phyloP scores from a whole-genome alignment of 768 basidiomycete genomes.

The Kwoniella bestiolae region DNA sequence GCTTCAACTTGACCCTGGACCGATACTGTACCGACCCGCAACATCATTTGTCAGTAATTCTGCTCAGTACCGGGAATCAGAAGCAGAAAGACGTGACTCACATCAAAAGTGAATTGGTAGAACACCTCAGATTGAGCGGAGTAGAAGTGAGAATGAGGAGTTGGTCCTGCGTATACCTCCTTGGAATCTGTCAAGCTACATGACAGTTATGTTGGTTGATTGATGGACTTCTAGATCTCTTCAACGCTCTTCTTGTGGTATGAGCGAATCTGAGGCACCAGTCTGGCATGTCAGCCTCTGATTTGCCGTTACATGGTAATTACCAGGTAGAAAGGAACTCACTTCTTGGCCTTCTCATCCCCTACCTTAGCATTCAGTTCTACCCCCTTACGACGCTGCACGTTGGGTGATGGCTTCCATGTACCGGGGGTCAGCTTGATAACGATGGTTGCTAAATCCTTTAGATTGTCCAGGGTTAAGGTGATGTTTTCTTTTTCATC shows the following conservation, averaged over 20 bases:
- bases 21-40: not conserved
- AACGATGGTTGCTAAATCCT: not conserved
- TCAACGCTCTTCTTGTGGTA: not conserved
- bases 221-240: too few species aligned
- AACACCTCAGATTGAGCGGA: not conserved
- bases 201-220: too few species aligned
- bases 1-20: not conserved
- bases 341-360: conserved; percentile 6
- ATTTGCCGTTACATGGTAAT: not conserved
- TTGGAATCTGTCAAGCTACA: too few species aligned
- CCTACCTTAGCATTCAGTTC: not conserved
- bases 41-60: not conserved
- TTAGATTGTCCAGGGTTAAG: not conserved
- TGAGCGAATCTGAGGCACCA: conserved; percentile 7
- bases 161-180: too few species aligned
- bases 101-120: not conserved
- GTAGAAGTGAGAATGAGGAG: not conserved
- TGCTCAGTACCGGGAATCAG: not conserved
- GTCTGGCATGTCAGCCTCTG: too few species aligned
- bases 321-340: not conserved
- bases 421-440: not conserved
- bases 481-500: not conserved
- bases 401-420: too few species aligned
- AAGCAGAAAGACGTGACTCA: not conserved
- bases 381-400: too few species aligned